A percentile compares a stretch with the other conserved stretches of the same genome.
Evolutionary conservation across 202 grass and related monocot genomes (phyloP).

Genomic region (Panicum virgatum): DNA sequence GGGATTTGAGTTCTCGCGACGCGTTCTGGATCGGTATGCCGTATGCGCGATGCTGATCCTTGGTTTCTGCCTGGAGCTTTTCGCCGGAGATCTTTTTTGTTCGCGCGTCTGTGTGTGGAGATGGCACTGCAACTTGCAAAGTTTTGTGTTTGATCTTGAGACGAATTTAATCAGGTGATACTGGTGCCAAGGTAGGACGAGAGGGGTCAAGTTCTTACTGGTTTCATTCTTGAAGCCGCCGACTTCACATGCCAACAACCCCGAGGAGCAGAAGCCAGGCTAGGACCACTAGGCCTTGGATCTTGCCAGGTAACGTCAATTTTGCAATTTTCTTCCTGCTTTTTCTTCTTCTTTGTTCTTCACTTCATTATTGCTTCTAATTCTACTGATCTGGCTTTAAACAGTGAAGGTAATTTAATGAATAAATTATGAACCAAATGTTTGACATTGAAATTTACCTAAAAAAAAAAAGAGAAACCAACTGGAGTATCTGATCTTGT

Average conservation of each 20-base stretch:
- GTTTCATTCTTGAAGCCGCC: constrained; percentile 24
- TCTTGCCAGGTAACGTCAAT: constrained; percentile 51
- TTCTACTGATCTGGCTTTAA: background rate
- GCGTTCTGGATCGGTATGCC: background rate
- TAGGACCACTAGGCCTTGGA: constrained; percentile 64
- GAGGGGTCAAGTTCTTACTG: constrained; percentile 16
- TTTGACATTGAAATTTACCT: background rate
- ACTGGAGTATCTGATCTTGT: background rate
- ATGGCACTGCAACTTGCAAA: background rate
- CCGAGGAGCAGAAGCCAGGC: constrained; percentile 55
- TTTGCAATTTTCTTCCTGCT: background rate
- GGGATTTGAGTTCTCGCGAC: constrained; percentile 22
- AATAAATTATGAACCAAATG: background rate
- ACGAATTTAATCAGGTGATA: background rate
- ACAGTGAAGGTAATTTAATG: background rate
- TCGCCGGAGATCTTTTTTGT: background rate
- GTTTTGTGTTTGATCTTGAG: background rate
- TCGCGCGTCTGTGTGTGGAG: too few relatives aligned
- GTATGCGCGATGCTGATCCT: background rate
- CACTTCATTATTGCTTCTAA: background rate
- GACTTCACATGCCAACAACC: constrained; percentile 62
- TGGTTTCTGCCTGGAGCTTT: background rate
- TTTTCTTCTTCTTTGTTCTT: background rate
- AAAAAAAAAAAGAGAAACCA: background rate
- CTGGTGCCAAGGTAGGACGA: constrained; percentile 27